phyloP scores from a whole-genome alignment of 225 moss, liverwort and hornwort genomes.

The Physcomitrium patens region DNA sequence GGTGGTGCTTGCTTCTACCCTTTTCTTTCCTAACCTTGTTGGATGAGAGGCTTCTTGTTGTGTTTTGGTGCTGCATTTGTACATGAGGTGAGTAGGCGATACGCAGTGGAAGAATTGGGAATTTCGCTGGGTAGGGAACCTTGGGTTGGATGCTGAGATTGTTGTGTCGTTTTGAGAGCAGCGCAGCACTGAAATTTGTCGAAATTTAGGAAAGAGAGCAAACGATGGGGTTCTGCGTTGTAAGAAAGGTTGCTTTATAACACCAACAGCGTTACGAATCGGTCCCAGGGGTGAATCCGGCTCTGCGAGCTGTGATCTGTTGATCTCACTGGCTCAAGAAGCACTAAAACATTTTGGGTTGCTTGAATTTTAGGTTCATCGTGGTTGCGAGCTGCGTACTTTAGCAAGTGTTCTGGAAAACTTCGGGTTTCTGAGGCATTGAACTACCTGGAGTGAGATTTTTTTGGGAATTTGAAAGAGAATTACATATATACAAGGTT shows the following conservation, averaged over 20 bases:
- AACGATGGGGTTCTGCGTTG: too few relatives aligned
- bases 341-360: background rate
- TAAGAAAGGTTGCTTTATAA: too few relatives aligned
- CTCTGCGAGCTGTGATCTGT: background rate
- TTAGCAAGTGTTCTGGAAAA: background rate
- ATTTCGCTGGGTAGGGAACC: background rate
- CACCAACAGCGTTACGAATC: too few relatives aligned
- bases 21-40: too few relatives aligned
- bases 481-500: background rate
- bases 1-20: too few relatives aligned
- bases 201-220: slow-evolving; percentile 9
- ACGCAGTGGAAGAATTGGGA: background rate
- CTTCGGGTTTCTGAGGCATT: background rate
- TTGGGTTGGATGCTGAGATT: background rate
- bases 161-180: slow-evolving; percentile 7
- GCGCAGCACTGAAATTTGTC: slow-evolving; percentile 23
- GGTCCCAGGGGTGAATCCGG: too few relatives aligned
- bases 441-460: background rate
- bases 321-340: background rate
- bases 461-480: background rate
- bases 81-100: too few relatives aligned
- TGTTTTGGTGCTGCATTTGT: too few relatives aligned
- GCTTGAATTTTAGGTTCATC: background rate
- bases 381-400: background rate
- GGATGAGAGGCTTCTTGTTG: too few relatives aligned